These are phyloP conservation scores for Serendipita indica DNA, from an alignment of 768 basidiomycete genomes.

Conservation along the genomic window DNA sequence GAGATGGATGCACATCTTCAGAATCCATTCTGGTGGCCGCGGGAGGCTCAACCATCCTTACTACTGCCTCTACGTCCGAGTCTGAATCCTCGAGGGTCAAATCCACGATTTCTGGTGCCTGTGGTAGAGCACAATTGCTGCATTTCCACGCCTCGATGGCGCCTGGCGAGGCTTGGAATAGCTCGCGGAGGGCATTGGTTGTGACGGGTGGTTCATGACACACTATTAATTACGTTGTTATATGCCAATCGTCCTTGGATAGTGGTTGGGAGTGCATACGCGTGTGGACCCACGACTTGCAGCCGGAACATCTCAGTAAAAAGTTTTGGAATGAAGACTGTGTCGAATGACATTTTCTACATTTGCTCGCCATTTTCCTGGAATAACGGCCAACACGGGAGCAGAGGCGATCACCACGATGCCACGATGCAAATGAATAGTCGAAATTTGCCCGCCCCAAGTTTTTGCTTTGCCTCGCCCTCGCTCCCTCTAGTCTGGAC, in stretches of 20 bases:
- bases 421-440: too few species aligned
- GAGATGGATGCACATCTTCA: too few species aligned
- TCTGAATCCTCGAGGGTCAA: not conserved
- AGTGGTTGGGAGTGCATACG: not conserved
- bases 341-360: not conserved
- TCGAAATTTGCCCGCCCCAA: not conserved
- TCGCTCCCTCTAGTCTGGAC: not conserved
- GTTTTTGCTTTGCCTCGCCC: not conserved
- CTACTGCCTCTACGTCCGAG: not conserved
- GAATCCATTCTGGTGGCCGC: too few species aligned
- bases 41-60: not conserved
- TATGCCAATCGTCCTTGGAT: not conserved
- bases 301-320: not conserved
- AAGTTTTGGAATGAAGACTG: not conserved
- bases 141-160: conserved; percentile 8
- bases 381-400: too few species aligned
- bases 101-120: not conserved
- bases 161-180: not conserved
- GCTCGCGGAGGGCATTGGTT: not conserved
- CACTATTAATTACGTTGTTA: not conserved
- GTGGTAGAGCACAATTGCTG: not conserved
- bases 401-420: too few species aligned
- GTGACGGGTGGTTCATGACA: not conserved
- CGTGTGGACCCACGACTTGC: not conserved
- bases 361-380: not conserved